Base-by-base conservation (phyloP, 140 eudicot genomes). In the Cichorium intybus region DNA sequence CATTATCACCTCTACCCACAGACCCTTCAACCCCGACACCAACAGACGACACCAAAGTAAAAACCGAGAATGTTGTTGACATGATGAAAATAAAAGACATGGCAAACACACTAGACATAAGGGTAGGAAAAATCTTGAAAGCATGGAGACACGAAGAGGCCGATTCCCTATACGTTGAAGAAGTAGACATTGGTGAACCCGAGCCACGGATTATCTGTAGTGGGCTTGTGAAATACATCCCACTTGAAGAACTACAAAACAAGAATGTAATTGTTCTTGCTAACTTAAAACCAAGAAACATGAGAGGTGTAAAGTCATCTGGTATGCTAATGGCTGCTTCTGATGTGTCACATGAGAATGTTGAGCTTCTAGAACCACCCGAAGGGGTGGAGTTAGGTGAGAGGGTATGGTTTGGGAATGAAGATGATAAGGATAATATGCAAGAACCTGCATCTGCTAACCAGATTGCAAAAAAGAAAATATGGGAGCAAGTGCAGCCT, bases 301-400 rank as follows among this genome's bases (percentile, higher is more conserved):
- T 92, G 98, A 87, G 96, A 10, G 98, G 98, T 53, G 85, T 92
- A 67, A 92, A 83, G 76, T 92, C 98, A n/a, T 56, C 16, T 58
- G 98, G 98, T 59, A 92, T 92, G 98, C 88, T 92, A 74, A 83
- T 92, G 96, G 98, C 98, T 21, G 98, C 98, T 53, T 92, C 98
- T 70, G 98, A 88, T 81, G 92, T 85, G 5, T 75, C 89, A 52
- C 98, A 92, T 71, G 96, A 92, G 85, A 88, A 81, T 48, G 93
- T 92, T 46, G 95, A 92, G 86, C 81, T 92, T 37, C 89, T 92
- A 43, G 95, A 82, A 43, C 98, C 98, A 21, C 96, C 96, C 10
- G 84, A 81, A 64, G 89, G 88, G 18, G 74, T 91, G 17, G 31
- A 70, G 10, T 89, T 86, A 0, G 98, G 98, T 56, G 96, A 85